Evolutionary conservation across 2,329 filamentous ascomycete species (phyloP), one percentile per base, ranked within the genome.

Genomic region (Trichoderma gracile): DNA sequence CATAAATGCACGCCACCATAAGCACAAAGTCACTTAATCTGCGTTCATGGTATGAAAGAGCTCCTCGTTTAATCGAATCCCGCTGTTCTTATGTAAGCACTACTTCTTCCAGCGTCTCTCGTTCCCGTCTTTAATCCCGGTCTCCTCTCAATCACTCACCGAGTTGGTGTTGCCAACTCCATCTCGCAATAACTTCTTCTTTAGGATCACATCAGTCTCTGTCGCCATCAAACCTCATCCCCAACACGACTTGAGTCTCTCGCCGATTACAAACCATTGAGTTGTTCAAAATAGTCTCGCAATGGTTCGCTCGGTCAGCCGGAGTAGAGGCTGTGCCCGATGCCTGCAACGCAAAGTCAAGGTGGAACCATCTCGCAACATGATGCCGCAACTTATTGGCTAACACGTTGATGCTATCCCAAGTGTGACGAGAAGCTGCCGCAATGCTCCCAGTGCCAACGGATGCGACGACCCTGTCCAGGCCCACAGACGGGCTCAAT

Each of bases 261-360:
- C 12, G 30, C 27, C n/a, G 12, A 38, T 38, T 14, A 45, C 43
- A 19, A 45, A 19, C 43, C 43, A 45, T 19, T 8, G 19, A 17
- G 47, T 19, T 7, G 15, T 10, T 5, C 25, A 30, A 12, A 12
- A 12, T 4, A 21, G 8, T 54, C 38, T 30, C 12, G 25, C 9
- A 14, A 61, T 61, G 58, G 47, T 53, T 38, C 58, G 58, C 17
- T 61, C 58, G 12, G 45, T 61, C 25, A 61, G 47, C 33, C 58
- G 58, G 8, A 61, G 58, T 40, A 61, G 54, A 42, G 47, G 58
- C n/a, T 61, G 58, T 25, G 46, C 58, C 52, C 58, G 33, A 6
- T 61, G 58, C 42, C n/a, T 61, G 33, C 58, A 53, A n/a, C 38
- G 58, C 9, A 61, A 61, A 61, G 38, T 61, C 58, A 61, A 61